A percentile compares a stretch with the other conserved stretches of the same genome.
Conservation (phyloP, 2,329 filamentous ascomycete species). For the Xenosphaeropsis pyriputrescens region DNA sequence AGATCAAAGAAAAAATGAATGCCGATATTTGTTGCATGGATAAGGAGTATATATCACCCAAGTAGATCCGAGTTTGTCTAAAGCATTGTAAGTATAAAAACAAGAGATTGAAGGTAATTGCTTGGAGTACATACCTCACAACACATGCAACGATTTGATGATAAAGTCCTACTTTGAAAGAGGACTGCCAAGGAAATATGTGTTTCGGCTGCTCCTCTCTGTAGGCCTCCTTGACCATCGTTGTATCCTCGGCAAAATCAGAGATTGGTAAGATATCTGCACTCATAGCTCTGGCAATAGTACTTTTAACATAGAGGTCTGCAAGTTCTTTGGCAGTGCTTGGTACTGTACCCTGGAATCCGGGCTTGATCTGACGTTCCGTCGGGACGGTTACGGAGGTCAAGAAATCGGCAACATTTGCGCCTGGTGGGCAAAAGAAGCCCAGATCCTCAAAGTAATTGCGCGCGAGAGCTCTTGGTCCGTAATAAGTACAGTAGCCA, state of each 20-base stretch:
- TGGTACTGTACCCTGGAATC: slow-evolving; percentile 50
- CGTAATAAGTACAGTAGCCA: slow-evolving; percentile 52
- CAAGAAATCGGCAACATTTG: slow-evolving; percentile 55
- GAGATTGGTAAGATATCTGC: slow-evolving; percentile 3
- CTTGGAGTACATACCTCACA: background rate
- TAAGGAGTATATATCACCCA: slow-evolving; percentile 44
- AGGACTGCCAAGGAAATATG: slow-evolving; percentile 20
- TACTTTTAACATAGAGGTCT: slow-evolving; percentile 34
- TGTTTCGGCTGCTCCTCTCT: slow-evolving; percentile 36
- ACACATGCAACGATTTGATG: background rate
- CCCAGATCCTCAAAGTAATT: slow-evolving; percentile 54
- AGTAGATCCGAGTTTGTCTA: slow-evolving; percentile 48
- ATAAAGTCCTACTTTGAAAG: background rate
- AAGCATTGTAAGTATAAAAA: slow-evolving; percentile 17
- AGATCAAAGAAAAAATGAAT: slow-evolving; percentile 41
- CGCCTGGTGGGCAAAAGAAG: slow-evolving; percentile 31
- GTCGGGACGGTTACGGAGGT: slow-evolving; percentile 51
- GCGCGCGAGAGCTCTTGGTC: slow-evolving; percentile 42
- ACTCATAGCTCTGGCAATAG: slow-evolving; percentile 18
- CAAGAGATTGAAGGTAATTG: too few species aligned
- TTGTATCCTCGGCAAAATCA: slow-evolving; percentile 33
- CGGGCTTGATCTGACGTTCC: slow-evolving; percentile 40
- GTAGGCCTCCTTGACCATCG: slow-evolving; percentile 38
- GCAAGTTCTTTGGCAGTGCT: slow-evolving; percentile 56
- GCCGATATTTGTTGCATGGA: slow-evolving; percentile 50